Evolutionary conservation across 148 eudicot species (phyloP).

Genomic region (Nepenthes mirabilis): DNA sequence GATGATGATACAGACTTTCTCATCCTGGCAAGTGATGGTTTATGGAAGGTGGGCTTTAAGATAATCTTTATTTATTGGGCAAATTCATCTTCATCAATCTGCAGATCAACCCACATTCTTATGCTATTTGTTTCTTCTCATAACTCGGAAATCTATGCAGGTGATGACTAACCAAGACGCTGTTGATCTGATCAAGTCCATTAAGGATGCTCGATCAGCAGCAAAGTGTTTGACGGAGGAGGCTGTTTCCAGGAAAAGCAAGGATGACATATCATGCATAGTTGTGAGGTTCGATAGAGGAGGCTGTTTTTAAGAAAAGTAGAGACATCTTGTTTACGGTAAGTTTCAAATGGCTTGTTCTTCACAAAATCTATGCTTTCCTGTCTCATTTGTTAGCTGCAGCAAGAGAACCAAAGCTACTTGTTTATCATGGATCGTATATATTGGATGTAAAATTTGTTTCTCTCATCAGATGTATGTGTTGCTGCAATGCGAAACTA

Average conservation of each 20-base stretch:
- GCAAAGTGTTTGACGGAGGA: slow-evolving; percentile 67
- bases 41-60: slow-evolving; percentile 59
- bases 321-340: no score
- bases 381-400: no score
- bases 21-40: slow-evolving; percentile 86
- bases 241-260: slow-evolving; percentile 69
- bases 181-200: slow-evolving; percentile 43
- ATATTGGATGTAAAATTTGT: no score
- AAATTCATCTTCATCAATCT: background rate
- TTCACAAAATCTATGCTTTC: no score
- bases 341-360: no score
- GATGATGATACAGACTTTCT: slow-evolving; percentile 50
- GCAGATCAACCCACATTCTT: background rate
- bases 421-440: no score
- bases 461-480: no score
- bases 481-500: no score
- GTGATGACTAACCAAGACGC: slow-evolving; percentile 89
- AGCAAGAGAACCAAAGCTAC: no score
- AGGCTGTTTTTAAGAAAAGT: background rate
- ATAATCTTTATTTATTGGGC: background rate
- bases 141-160: slow-evolving; percentile 16
- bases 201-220: slow-evolving; percentile 54
- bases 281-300: slow-evolving; percentile 49
- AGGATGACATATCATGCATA: slow-evolving; percentile 87
- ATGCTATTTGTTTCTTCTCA: background rate